A percentile compares a stretch with the other conserved stretches of the same genome.
Evolutionary conservation across 495 filamentous ascomycete genomes (phyloP).

Genomic region (Penicillium atrosanguineum): DNA sequence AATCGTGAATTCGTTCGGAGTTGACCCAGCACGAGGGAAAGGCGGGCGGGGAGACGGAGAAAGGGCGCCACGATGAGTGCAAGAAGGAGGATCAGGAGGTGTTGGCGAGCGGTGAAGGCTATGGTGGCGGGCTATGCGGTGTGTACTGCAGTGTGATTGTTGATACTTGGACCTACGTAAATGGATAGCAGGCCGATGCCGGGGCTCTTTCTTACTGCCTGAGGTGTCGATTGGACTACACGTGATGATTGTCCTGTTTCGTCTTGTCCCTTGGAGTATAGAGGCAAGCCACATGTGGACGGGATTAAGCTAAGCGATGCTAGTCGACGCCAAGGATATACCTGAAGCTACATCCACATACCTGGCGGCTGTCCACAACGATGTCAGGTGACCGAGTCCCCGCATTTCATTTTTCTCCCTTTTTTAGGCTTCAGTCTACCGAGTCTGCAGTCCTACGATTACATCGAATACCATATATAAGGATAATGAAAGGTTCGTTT

Average conservation of each 20-base stretch:
- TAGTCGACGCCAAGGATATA: background rate
- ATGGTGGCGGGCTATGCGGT: constrained; percentile 17
- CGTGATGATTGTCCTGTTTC: background rate
- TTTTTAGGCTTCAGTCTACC: background rate
- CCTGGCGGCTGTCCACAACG: background rate
- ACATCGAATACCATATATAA: background rate
- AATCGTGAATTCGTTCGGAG: constrained; percentile 47
- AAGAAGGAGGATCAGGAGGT: constrained; percentile 59
- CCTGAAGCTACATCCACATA: background rate
- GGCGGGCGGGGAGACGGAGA: constrained; percentile 54
- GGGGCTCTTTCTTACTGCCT: background rate
- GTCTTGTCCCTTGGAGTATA: background rate
- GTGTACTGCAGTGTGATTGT: background rate
- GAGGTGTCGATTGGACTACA: background rate
- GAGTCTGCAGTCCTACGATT: background rate
- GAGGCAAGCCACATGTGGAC: background rate
- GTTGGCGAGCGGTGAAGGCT: constrained; percentile 33
- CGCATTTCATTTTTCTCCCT: background rate
- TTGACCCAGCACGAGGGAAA: constrained; percentile 60
- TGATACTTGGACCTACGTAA: background rate
- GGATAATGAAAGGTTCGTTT: constrained; percentile 23
- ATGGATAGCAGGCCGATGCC: background rate
- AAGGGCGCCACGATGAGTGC: constrained; percentile 75
- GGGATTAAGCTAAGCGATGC: background rate
- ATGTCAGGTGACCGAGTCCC: constrained; percentile 7